Base-by-base conservation (phyloP, 306 rosid genomes). In the Hippophae gyantsensis region DNA sequence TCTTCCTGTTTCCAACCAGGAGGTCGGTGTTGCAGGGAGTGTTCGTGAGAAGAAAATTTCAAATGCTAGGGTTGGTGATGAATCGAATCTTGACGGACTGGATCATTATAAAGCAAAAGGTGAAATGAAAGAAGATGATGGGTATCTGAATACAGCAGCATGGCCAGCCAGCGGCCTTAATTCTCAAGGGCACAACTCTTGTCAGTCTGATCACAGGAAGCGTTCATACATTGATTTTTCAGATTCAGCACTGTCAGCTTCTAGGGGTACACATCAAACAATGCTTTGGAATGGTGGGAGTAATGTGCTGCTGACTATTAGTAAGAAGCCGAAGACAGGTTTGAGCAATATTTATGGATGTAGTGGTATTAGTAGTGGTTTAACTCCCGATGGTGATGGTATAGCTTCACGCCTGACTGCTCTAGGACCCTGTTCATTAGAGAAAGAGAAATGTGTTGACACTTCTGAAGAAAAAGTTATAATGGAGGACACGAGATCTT, bases 391-490 rank as follows among this genome's bases (percentile, higher is more conserved):
- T 32, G 62, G 48, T 60, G 74, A 64, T 38, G 55, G 56, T 40
- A 78, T 64, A 13, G 38, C 58, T 41, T 60, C 79, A 41, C 72
- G 49, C 43, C 43, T 23, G 45, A 72, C 64, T 57, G 74, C 74
- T 71, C 41, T 71, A 43, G 73, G 83, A 57, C 46, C 76, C 2
- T 67, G 55, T 38, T 67, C 80, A 58, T 69, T 66, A 43, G 76
- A 74, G 72, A 76, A 69, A 60, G 79, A 73, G 69, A 76, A 63
- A 51, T 67, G 73, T 53, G 68, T 64, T 47, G 85, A 82, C 68
- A 58, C 69, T 49, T 83, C 85, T 69, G 86, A 81, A 18, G 96
- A 87, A 78, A 83, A 81, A 70, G 89, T 83, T 58, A 87, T 81
- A 57, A 74, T 63, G 0, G 92, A 79, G 78, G 96, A 90, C 74